phyloP scores from a whole-genome alignment of 306 rosid species.

The Macrotyloma uniflorum region DNA sequence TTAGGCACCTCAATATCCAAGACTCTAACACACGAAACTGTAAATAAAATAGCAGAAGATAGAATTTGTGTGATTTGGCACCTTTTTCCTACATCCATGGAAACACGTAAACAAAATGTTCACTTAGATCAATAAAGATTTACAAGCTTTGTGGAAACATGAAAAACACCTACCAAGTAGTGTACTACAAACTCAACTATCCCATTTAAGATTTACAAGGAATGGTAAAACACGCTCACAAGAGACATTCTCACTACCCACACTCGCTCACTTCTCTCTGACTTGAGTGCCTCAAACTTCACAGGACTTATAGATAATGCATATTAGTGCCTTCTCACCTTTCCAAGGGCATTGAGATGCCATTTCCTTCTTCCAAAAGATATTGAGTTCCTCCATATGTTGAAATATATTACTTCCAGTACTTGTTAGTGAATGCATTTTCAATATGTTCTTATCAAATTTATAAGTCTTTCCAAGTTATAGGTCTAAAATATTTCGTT shows the following conservation, averaged over 20 bases:
- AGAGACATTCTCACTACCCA: background rate
- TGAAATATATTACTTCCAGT: background rate
- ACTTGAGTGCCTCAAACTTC: background rate
- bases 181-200: background rate
- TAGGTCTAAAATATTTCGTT: slow-evolving; percentile 13
- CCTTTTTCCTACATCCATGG: background rate
- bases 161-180: background rate
- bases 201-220: background rate
- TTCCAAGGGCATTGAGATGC: background rate
- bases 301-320: background rate
- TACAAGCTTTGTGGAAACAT: background rate
- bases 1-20: background rate
- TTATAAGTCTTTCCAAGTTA: background rate
- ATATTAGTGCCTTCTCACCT: background rate
- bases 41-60: background rate
- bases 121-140: background rate
- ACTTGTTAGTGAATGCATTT: slow-evolving; percentile 21
- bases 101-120: background rate
- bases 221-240: background rate
- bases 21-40: background rate
- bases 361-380: background rate
- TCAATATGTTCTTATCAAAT: slow-evolving; percentile 21
- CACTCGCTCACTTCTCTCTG: background rate
- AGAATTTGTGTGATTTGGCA: background rate
- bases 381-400: background rate